phyloP scores from a whole-genome alignment of 2,329 filamentous ascomycete genomes.

The Lachnellula subtilissima region DNA sequence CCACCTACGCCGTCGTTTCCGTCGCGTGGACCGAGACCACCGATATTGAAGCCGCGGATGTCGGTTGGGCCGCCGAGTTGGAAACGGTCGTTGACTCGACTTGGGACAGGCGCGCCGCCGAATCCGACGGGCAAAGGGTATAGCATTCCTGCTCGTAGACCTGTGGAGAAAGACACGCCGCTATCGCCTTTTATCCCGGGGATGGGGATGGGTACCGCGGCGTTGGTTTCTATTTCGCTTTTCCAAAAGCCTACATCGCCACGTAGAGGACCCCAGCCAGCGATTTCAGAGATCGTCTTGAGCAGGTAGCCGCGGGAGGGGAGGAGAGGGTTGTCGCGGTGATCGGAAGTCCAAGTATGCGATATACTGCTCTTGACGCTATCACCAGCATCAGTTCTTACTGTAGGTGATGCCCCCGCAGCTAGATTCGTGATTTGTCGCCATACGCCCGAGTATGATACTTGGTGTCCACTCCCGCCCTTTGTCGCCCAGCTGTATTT shows the following conservation, averaged over 20 bases:
- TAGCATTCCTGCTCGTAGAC: conserved; percentile 75
- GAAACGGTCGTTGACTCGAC: conserved; percentile 90
- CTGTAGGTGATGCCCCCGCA: conserved; percentile 70
- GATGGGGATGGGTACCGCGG: conserved; percentile 67
- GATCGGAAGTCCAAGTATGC: conserved; percentile 75
- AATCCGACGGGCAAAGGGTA: conserved; percentile 71
- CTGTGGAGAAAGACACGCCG: conserved; percentile 77
- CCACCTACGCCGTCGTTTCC: conserved; percentile 82
- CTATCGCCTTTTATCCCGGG: conserved; percentile 64
- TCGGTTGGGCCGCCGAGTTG: conserved; percentile 91
- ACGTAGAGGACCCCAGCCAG: conserved; percentile 74
- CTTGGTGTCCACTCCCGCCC: conserved; percentile 64
- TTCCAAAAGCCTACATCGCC: conserved; percentile 96
- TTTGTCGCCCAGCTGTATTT: conserved; percentile 70
- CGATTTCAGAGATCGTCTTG: conserved; percentile 75
- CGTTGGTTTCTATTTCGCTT: conserved; percentile 77
- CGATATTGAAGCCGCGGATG: conserved; percentile 87
- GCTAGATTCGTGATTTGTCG: conserved; percentile 79
- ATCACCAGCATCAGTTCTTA: conserved; percentile 83
- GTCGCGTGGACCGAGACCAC: conserved; percentile 84
- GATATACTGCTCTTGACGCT: conserved; percentile 82
- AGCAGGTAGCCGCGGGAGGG: conserved; percentile 78
- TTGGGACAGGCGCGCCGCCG: conserved; percentile 52
- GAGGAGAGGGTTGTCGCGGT: conserved; percentile 78
- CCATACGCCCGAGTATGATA: conserved; percentile 80